A percentile compares a stretch with the other conserved stretches of the same genome.
Conservation (phyloP, 2,329 filamentous ascomycete species). For the Pestalotiopsis sp. region DNA sequence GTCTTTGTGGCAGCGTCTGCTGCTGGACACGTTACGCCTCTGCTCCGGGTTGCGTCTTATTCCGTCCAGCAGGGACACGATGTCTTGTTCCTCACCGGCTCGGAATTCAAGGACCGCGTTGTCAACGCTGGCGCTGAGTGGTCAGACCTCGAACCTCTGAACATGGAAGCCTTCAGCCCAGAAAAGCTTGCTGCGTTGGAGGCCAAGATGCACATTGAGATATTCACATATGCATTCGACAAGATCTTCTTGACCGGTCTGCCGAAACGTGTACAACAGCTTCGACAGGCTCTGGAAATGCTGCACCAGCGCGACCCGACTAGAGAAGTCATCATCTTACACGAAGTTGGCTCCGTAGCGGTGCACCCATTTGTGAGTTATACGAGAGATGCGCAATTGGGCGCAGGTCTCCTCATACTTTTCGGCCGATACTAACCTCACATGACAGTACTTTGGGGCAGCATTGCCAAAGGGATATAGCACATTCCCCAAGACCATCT, state of each 20-base stretch:
- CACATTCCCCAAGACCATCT: constrained; percentile 36
- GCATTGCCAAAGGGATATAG: constrained; percentile 36
- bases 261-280: constrained; percentile 30
- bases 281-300: constrained; percentile 37
- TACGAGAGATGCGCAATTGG: not conserved
- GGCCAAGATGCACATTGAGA: constrained; percentile 16
- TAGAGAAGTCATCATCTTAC: constrained; percentile 42
- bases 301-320: constrained; percentile 31
- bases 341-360: constrained; percentile 41
- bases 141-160: constrained; percentile 25
- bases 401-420: not conserved
- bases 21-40: constrained; percentile 22
- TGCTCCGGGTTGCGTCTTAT: constrained; percentile 29
- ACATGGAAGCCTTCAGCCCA: constrained; percentile 10
- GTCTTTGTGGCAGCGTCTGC: constrained; percentile 21
- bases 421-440: not conserved
- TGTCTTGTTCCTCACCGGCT: constrained; percentile 36
- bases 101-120: constrained; percentile 29
- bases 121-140: constrained; percentile 32
- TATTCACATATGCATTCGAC: constrained; percentile 34
- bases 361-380: constrained; percentile 34
- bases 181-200: not conserved
- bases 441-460: constrained; percentile 28
- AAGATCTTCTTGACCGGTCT: constrained; percentile 36
- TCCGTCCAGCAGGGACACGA: constrained; percentile 37